Evolutionary conservation across 1,284 basidiomycete species (phyloP), one percentile per base, ranked within the genome.

Genomic region (Cerrena zonata): DNA sequence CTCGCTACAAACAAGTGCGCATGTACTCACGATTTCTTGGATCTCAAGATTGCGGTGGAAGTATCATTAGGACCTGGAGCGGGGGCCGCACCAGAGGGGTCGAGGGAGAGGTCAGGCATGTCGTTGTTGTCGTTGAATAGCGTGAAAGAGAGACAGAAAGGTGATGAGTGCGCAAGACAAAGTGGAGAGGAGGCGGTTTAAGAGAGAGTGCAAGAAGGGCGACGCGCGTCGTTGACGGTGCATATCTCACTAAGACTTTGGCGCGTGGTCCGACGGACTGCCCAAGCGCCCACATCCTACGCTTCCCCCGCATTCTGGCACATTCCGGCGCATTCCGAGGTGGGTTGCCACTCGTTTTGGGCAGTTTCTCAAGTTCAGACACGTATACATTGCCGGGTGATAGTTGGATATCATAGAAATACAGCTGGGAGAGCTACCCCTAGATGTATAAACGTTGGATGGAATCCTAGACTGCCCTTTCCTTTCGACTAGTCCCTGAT

Each of bases 11-110:
- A 10, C 19, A 27, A 23, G 24, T 18, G 22, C 11, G 5, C 24
- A 15, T 38, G 46, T 45, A 81, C 91, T 61, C 67, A 95, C 94
- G 91, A 94, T 78, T 94, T 94, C 89, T 96, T 97, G 58, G 86
- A 87, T 57, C 94, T 77, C 55, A 97, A 76, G 67, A 97, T 96
- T 44, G 94, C 93, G 26, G 94, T 96, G n/a, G 93, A 90, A 53
- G 80, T 78, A 63, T 94, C 91, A 66, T 94, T 81, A 23, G 82
- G 82, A 47, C 84, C 85, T 25, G 88, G 84, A 62, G 82, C 84
- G 53, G 86, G 78, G 53, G 84, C 61, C 58, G 85, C 86, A 59
- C 88, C 88, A 61, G 86, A 89, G 18, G 88, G 87, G 72, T 91
- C 86, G 60, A 81, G 81, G 30, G 49, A 48, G 15, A 43, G 43